These are phyloP conservation scores for Baudoinia panamericana DNA, from an alignment of 495 filamentous ascomycete species.

Conservation along the genomic window DNA sequence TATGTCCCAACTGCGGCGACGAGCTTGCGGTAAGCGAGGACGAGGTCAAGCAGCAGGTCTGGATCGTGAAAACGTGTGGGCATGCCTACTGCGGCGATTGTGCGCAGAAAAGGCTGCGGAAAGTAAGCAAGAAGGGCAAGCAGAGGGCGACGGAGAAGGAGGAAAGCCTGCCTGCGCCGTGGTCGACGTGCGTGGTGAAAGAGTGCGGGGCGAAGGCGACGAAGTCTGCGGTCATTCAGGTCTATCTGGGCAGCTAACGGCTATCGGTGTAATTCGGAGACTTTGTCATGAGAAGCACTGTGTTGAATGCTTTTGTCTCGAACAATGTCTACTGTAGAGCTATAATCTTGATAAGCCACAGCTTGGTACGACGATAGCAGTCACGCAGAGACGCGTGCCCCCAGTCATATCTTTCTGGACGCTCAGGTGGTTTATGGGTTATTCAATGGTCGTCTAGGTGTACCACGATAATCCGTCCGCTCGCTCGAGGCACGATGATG, in stretches of 20 bases:
- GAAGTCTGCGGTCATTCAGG: constrained; percentile 26
- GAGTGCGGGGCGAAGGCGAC: constrained; percentile 23
- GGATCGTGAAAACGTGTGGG: constrained; percentile 60
- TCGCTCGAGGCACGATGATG: no score
- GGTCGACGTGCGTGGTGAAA: constrained; percentile 28
- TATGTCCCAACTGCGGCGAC: constrained; percentile 59
- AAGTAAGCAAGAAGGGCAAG: constrained; percentile 22
- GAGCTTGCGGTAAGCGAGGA: constrained; percentile 49
- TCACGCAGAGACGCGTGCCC: no score
- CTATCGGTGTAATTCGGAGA: neutral
- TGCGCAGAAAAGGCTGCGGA: constrained; percentile 22
- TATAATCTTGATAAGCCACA: no score
- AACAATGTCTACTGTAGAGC: no score
- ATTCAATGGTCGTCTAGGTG: no score
- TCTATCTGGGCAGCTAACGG: constrained; percentile 20
- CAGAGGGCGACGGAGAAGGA: constrained; percentile 13
- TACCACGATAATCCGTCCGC: no score
- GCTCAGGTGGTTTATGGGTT: no score
- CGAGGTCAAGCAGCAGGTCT: constrained; percentile 52
- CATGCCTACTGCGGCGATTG: constrained; percentile 70
- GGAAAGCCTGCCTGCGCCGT: constrained; percentile 12
- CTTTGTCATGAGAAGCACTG: neutral
- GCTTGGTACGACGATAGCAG: no score
- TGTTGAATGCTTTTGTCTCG: neutral
- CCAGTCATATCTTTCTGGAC: no score